A percentile compares a stretch with the other conserved stretches of the same genome.
Evolutionary conservation across 2,329 filamentous ascomycete genomes (phyloP).

Genomic region (Calonectria leucothoes): DNA sequence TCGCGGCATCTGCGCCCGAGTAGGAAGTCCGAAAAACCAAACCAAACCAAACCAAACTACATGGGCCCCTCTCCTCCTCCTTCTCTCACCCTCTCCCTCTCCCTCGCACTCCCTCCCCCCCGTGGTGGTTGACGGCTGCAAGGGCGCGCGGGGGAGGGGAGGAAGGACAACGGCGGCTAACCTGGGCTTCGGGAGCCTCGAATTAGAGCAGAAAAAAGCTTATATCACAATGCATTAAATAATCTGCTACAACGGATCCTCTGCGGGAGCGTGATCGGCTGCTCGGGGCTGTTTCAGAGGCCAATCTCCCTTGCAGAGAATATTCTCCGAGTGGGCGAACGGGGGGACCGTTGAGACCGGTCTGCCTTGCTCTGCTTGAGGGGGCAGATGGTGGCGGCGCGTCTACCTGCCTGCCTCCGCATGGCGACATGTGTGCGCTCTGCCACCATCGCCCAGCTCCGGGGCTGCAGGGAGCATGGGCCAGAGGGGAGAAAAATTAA

Average conservation of each 20-base stretch:
- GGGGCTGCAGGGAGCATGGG: neutral
- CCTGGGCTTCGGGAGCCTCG: neutral
- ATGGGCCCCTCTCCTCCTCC: neutral
- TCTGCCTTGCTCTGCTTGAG: conserved; percentile 22
- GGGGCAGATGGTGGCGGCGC: conserved; percentile 22
- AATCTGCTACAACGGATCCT: conserved; percentile 15
- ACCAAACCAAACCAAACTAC: neutral
- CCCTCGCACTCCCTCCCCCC: no score
- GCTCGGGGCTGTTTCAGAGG: conserved; percentile 8
- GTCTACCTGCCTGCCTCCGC: no score
- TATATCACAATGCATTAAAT: conserved; percentile 14
- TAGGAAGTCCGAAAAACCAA: neutral
- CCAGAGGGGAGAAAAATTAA: neutral
- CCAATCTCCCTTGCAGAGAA: conserved; percentile 25
- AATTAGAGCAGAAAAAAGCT: conserved; percentile 3
- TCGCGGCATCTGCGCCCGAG: neutral
- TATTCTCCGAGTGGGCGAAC: conserved; percentile 20
- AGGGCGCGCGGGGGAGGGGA: no score
- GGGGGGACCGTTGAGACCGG: conserved; percentile 29
- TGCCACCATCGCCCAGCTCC: neutral
- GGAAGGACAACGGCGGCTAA: neutral
- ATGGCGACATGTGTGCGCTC: neutral
- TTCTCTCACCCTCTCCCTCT: no score
- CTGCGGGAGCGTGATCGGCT: conserved; percentile 1
- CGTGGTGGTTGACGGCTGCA: no score